A percentile compares a stretch with the other conserved stretches of the same genome.
These are phyloP conservation scores for Chernovozyma aurita DNA, from an alignment of 1,139 yeast genomes.

Conservation along the genomic window DNA sequence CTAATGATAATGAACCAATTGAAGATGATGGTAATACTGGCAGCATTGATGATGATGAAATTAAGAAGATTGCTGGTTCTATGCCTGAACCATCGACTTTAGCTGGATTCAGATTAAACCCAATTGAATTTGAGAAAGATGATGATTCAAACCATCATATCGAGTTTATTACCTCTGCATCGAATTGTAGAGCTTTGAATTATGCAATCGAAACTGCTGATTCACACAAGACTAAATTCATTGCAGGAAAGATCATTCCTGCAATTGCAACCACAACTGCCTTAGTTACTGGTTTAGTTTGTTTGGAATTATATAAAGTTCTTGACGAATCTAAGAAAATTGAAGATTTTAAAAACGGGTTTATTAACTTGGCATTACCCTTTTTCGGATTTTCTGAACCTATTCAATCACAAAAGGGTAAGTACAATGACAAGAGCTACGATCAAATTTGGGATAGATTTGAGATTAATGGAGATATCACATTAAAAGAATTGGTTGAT, in stretches of 20 bases:
- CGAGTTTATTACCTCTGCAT: conserved; percentile 94
- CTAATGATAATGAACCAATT: conserved; percentile 84
- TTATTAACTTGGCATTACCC: conserved; percentile 89
- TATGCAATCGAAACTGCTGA: conserved; percentile 81
- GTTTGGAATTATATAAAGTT: conserved; percentile 87
- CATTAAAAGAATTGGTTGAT: conserved; percentile 70
- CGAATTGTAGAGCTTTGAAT: conserved; percentile 91
- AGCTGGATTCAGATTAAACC: conserved; percentile 80
- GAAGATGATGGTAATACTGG: conserved; percentile 52
- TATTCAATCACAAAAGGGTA: conserved; percentile 74
- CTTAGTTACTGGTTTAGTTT: conserved; percentile 89
- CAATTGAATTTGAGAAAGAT: conserved; percentile 95
- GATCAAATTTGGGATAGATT: conserved; percentile 97
- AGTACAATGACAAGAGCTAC: conserved; percentile 73
- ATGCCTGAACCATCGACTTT: conserved; percentile 86
- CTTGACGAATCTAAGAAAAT: conserved; percentile 68
- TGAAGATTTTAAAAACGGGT: conserved; percentile 92
- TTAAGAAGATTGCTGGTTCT: conserved; percentile 61
- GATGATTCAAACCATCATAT: conserved; percentile 96
- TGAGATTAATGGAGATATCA: conserved; percentile 72
- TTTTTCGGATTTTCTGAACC: conserved; percentile 98
- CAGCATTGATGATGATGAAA: conserved; percentile 52
- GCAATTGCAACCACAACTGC: conserved; percentile 99
- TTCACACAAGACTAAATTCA: conserved; percentile 70
- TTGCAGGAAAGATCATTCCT: conserved; percentile 94